Evolutionary conservation across 2,329 filamentous ascomycete species (phyloP).

Genomic region (Calonectria pseudoreteaudii): DNA sequence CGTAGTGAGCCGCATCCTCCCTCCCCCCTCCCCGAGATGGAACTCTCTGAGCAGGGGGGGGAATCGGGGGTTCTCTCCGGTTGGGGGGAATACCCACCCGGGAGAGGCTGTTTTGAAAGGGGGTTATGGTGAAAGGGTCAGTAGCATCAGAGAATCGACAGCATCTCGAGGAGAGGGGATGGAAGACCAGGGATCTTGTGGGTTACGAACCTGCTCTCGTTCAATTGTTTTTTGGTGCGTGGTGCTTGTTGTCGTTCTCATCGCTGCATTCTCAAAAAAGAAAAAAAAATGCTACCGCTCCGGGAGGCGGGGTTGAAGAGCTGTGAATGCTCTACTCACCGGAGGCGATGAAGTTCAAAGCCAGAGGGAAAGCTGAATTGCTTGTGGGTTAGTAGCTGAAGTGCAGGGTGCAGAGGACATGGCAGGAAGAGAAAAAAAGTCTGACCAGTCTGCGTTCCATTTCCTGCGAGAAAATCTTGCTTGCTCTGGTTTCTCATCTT

Average conservation of each 20-base stretch:
- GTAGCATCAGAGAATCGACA: slow-evolving; percentile 39
- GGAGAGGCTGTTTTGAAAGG: background rate
- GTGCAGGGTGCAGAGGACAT: no score
- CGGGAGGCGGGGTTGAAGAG: slow-evolving; percentile 49
- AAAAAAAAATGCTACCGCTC: slow-evolving; percentile 70
- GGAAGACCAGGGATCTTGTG: slow-evolving; percentile 52
- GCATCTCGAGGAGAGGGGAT: slow-evolving; percentile 40
- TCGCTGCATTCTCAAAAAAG: background rate
- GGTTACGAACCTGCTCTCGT: slow-evolving; percentile 59
- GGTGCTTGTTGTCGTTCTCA: slow-evolving; percentile 25
- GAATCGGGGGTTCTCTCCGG: slow-evolving; percentile 18
- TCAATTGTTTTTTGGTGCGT: slow-evolving; percentile 32
- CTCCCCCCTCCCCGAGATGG: slow-evolving; percentile 45
- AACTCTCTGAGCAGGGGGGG: slow-evolving; percentile 38
- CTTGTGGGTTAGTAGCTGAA: background rate
- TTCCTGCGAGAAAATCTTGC: slow-evolving; percentile 78
- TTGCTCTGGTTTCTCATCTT: slow-evolving; percentile 72
- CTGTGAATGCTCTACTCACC: slow-evolving; percentile 75
- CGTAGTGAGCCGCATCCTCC: slow-evolving; percentile 81
- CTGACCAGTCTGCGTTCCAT: slow-evolving; percentile 88
- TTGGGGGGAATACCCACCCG: no score
- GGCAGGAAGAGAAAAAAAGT: background rate
- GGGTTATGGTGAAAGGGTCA: slow-evolving; percentile 27
- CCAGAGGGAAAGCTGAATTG: slow-evolving; percentile 76
- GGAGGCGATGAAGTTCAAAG: slow-evolving; percentile 91